These are phyloP conservation scores for Euphorbia lathyris DNA, from an alignment of 345 rosid species.

Conservation along the genomic window DNA sequence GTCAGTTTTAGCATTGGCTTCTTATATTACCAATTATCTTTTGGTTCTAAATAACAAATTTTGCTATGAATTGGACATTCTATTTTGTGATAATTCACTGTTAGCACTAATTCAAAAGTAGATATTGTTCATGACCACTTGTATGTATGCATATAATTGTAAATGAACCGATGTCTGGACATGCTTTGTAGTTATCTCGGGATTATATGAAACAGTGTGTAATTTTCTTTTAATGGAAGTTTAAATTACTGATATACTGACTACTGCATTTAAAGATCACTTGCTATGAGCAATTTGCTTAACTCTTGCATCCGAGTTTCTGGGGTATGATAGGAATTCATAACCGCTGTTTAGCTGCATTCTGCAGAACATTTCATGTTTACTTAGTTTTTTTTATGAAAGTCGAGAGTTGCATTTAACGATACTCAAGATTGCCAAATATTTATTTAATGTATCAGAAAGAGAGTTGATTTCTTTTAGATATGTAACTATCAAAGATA, in stretches of 20 bases:
- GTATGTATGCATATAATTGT: neutral
- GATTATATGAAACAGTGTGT: too few relatives aligned
- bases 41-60: neutral
- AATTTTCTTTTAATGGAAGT: neutral
- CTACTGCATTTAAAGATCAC: neutral
- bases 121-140: neutral
- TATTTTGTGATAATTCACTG: neutral
- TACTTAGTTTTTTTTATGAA: neutral
- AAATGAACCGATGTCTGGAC: neutral
- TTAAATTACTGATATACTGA: neutral
- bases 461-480: too few relatives aligned
- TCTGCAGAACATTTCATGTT: neutral
- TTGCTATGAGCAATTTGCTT: neutral
- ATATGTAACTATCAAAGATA: too few relatives aligned
- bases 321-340: neutral
- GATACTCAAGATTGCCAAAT: neutral
- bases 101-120: too few relatives aligned
- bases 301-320: neutral
- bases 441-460: too few relatives aligned
- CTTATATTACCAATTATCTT: neutral
- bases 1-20: constrained; percentile 4
- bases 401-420: neutral
- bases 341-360: neutral
- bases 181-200: too few relatives aligned
- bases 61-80: neutral